phyloP scores from a whole-genome alignment of 768 basidiomycete genomes.

The Clathrus columnatus region DNA sequence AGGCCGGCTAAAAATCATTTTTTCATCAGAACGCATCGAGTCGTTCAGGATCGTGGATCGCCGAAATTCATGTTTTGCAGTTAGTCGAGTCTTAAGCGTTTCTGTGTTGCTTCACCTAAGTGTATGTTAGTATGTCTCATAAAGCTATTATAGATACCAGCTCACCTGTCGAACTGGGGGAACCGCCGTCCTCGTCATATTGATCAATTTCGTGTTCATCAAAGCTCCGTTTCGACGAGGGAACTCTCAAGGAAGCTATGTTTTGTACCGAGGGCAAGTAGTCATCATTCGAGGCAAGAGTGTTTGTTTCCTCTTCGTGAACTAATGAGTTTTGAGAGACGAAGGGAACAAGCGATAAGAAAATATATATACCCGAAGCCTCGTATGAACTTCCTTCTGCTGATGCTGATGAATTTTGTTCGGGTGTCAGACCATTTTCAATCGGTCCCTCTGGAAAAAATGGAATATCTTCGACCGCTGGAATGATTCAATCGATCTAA shows the following conservation, averaged over 20 bases:
- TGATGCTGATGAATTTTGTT: background rate
- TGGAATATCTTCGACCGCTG: background rate
- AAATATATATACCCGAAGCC: background rate
- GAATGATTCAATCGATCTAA: background rate
- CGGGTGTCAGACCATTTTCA: background rate
- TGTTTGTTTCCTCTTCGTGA: background rate
- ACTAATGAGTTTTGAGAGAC: background rate
- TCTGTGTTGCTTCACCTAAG: background rate
- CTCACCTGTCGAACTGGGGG: background rate
- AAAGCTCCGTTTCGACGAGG: constrained; percentile 5
- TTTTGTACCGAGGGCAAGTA: background rate
- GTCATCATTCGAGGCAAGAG: background rate
- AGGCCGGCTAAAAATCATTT: too few relatives aligned
- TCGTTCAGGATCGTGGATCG: background rate
- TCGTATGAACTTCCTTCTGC: background rate
- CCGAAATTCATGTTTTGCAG: background rate
- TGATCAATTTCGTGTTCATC: constrained; percentile 7
- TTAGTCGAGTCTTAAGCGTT: background rate
- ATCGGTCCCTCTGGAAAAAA: too few relatives aligned
- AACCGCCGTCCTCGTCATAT: constrained; percentile 1
- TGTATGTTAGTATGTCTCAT: background rate
- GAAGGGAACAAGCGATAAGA: background rate
- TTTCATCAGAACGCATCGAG: too few relatives aligned
- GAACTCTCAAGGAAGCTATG: background rate
- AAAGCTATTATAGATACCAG: background rate